Percentiles rank a stretch among this genome's conserved stretches.
Evolutionary conservation across 768 basidiomycete genomes (phyloP).

Genomic region (Termitomyces sp.): DNA sequence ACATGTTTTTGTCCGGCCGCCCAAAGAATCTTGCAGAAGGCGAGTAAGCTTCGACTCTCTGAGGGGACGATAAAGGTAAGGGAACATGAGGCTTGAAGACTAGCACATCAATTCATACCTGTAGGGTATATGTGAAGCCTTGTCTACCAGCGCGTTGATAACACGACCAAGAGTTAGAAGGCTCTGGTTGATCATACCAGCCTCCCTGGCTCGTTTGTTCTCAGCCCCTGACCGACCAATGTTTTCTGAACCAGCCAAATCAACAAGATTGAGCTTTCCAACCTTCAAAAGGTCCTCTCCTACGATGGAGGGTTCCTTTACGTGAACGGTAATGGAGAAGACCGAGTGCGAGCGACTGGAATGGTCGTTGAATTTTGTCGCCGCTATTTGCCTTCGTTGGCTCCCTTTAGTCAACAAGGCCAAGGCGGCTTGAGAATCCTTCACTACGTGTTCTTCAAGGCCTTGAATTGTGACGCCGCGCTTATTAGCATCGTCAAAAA

Average conservation of each 20-base stretch:
- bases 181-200: slow-evolving; percentile 98
- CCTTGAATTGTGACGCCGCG: slow-evolving; percentile 93
- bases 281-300: slow-evolving; percentile 89
- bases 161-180: slow-evolving; percentile 94
- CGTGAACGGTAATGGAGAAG: slow-evolving; percentile 93
- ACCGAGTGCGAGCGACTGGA: slow-evolving; percentile 97
- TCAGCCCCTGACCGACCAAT: slow-evolving; percentile 95
- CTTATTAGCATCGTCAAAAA: slow-evolving; percentile 89
- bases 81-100: neutral
- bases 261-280: slow-evolving; percentile 95
- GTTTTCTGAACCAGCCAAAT: slow-evolving; percentile 96
- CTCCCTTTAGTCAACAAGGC: slow-evolving; percentile 85
- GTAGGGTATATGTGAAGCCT: slow-evolving; percentile 89
- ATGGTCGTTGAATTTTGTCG: slow-evolving; percentile 97
- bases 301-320: slow-evolving; percentile 71
- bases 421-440: slow-evolving; percentile 78
- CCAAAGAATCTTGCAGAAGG: slow-evolving; percentile 96
- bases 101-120: slow-evolving; percentile 42
- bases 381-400: slow-evolving; percentile 85
- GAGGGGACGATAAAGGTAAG: neutral
- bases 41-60: slow-evolving; percentile 98
- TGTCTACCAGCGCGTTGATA: slow-evolving; percentile 93
- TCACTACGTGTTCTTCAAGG: slow-evolving; percentile 83
- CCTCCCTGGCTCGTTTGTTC: slow-evolving; percentile 91
- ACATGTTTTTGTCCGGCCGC: slow-evolving; percentile 94